Conservation (phyloP, 768 basidiomycete genomes). For the Trametopsis cervina region DNA sequence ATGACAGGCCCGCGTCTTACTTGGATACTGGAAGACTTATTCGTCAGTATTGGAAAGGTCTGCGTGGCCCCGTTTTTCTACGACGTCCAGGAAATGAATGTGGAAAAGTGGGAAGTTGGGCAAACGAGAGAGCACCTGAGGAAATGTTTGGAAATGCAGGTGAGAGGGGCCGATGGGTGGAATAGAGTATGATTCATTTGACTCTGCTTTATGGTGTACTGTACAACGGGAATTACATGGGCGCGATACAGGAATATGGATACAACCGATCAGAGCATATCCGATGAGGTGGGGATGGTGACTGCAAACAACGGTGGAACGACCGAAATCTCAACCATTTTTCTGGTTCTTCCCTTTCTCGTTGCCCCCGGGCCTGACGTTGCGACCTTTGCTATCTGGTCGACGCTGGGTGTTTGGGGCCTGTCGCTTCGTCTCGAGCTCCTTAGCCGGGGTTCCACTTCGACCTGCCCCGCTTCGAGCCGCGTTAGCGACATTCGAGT, state of each 20-base stretch:
- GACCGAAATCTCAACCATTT: neutral
- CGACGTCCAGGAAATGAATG: slow-evolving; percentile 16
- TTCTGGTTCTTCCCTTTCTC: neutral
- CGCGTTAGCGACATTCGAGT: neutral
- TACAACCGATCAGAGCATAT: neutral
- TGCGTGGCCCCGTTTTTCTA: slow-evolving; percentile 66
- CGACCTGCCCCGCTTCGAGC: neutral
- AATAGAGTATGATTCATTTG: neutral
- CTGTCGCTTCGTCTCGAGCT: too few species aligned
- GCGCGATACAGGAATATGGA: neutral
- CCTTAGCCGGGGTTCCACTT: too few species aligned
- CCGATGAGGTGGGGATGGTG: too few species aligned
- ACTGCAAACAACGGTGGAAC: neutral
- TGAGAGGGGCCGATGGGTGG: slow-evolving; percentile 31
- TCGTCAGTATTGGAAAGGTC: slow-evolving; percentile 58
- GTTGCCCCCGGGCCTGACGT: too few species aligned
- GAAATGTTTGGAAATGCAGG: slow-evolving; percentile 59
- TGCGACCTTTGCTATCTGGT: too few species aligned
- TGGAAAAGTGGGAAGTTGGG: slow-evolving; percentile 44
- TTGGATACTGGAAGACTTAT: slow-evolving; percentile 78
- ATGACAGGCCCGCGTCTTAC: slow-evolving; percentile 79
- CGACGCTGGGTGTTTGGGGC: too few species aligned
- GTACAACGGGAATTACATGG: neutral
- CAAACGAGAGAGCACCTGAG: slow-evolving; percentile 46
- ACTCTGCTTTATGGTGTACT: neutral